Conservation (phyloP, 1,139 yeast genomes). For the Tardiomyces blankii region DNA sequence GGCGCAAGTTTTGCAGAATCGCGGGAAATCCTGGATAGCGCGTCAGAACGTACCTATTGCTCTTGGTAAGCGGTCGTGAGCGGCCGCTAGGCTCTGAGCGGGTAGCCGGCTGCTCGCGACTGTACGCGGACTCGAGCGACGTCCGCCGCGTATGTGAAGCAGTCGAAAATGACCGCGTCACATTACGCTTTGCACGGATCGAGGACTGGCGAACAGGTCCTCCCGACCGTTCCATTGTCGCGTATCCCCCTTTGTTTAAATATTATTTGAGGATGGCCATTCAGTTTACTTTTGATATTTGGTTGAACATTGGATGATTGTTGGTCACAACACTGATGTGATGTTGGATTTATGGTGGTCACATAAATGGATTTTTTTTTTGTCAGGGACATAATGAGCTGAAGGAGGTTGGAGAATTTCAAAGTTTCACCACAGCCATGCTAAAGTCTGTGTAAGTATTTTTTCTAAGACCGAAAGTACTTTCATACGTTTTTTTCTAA, state of each 20-base stretch:
- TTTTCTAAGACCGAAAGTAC: no score
- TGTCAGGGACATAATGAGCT: no score
- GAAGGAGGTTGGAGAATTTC: no score
- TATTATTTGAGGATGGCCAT: constrained; percentile 62
- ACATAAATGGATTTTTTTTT: no score
- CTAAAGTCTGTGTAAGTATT: no score
- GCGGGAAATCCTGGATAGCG: not conserved
- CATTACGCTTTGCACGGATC: not conserved
- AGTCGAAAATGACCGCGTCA: not conserved
- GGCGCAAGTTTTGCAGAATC: not conserved
- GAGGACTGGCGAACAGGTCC: not conserved
- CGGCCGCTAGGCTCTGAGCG: not conserved
- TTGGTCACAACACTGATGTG: no score
- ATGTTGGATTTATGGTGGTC: no score
- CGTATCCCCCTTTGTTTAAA: no score
- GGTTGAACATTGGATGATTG: no score
- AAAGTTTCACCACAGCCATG: no score
- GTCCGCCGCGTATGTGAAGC: not conserved
- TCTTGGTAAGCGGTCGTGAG: not conserved
- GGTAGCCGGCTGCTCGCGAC: not conserved
- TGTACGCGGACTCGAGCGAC: not conserved
- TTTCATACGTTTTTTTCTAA: no score
- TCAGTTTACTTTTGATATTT: constrained; percentile 8
- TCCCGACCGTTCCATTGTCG: constrained; percentile 37
- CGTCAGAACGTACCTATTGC: not conserved